Base-by-base conservation (phyloP, 805 yeast species). In the Candida loeiensis region DNA sequence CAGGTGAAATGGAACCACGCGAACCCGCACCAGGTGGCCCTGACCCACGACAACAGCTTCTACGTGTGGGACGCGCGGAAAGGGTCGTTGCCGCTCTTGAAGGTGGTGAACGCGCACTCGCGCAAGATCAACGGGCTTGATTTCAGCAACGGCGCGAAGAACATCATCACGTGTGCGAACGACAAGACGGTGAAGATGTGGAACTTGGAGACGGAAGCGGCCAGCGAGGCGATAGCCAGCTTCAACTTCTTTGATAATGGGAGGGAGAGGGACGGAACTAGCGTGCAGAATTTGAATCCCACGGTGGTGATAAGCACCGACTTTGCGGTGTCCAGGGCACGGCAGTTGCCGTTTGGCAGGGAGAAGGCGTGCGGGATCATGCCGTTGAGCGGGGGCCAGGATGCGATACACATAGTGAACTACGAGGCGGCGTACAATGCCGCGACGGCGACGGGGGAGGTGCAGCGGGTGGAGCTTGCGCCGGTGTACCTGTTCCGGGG, bases 1-100 rank as follows among this genome's bases (percentile, higher is more conserved):
- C 98, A 91, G 59, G 96, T 89, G 12, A 89, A 91, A 56, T 93
- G 98, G 97, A 87, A 84, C 57, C 79, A 79, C 47, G 69, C 72
- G 32, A 82, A 90, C 51, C 79, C 88, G 2, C 74, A 85, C 54
- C 74, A 89, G 21, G 54, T 93, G 19, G 96, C 97, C 0, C 81
- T 93, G 1, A 74, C 95, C 5, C 99, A 93, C 56, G 95, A 87
- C 52, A 77, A 83, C 53, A 72, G 80, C 37, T 74, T 91, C 30
- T 79, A 80, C 44, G 66, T 93, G 1, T 93, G 99, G 99, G 99
- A 93, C 59, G 63, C 79, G 6, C 70, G 99, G 43, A 82, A 80
- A 53, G 95, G 95, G 4, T 83, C 91, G 0, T 58, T 71, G 9
- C 97, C 98, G 0, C 54, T 90, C 19, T 66, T 76, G 34, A 73